These are phyloP conservation scores for Rhizopogon vulgaris DNA, from an alignment of 768 basidiomycete species.

Conservation along the genomic window DNA sequence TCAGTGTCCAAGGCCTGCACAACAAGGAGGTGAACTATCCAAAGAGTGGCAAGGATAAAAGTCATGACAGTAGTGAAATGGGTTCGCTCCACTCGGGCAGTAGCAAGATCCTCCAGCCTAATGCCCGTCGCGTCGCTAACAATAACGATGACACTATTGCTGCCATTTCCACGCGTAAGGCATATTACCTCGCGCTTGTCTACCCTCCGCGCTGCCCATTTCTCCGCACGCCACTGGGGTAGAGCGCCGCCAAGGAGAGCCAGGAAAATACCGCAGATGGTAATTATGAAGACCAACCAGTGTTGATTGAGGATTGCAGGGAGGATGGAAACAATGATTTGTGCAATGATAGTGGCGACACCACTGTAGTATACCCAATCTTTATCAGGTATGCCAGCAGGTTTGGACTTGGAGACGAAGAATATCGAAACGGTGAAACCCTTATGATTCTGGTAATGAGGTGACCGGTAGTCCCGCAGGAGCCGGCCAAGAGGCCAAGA, in stretches of 20 bases:
- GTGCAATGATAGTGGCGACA: slow-evolving; percentile 15
- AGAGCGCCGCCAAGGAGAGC: slow-evolving; percentile 17
- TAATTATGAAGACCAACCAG: slow-evolving; percentile 26
- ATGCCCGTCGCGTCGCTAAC: slow-evolving; percentile 20
- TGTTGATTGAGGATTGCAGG: slow-evolving; percentile 18
- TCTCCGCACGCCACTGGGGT: slow-evolving; percentile 26
- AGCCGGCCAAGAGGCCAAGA: slow-evolving; percentile 25
- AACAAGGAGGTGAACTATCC: slow-evolving; percentile 20
- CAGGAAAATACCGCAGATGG: slow-evolving; percentile 20
- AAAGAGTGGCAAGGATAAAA: slow-evolving; percentile 11
- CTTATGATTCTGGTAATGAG: slow-evolving; percentile 1
- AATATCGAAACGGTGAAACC: slow-evolving; percentile 18
- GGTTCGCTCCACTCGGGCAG: slow-evolving; percentile 3
- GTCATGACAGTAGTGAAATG: slow-evolving; percentile 7
- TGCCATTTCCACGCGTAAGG: slow-evolving; percentile 26
- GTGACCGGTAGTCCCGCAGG: slow-evolving; percentile 19
- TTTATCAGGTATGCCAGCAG: slow-evolving; percentile 14
- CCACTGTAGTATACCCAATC: slow-evolving; percentile 26
- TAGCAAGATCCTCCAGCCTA: slow-evolving; percentile 26
- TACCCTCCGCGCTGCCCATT: slow-evolving; percentile 20
- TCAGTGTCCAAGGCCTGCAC: slow-evolving; percentile 13
- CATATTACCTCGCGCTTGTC: slow-evolving; percentile 17
- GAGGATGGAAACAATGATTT: slow-evolving; percentile 23
- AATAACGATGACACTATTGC: slow-evolving; percentile 23
- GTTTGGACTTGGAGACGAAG: slow-evolving; percentile 6